These are phyloP conservation scores for Pseudomicrostroma phylloplanum DNA, from an alignment of 1,284 basidiomycete genomes.

Conservation along the genomic window DNA sequence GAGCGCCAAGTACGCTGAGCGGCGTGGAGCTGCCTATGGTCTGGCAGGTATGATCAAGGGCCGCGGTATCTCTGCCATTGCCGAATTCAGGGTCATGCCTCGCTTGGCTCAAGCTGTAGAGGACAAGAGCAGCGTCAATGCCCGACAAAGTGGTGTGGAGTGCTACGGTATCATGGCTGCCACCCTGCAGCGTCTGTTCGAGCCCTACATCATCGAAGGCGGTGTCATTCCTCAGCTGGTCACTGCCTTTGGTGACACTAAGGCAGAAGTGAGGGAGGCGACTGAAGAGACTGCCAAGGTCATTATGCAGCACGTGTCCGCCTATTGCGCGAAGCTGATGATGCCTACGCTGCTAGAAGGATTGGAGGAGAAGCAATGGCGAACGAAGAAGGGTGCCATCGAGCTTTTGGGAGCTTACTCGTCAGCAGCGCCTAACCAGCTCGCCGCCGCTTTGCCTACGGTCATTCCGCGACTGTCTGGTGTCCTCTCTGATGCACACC, in stretches of 20 bases:
- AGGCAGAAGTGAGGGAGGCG: conserved; percentile 84
- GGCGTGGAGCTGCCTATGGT: conserved; percentile 92
- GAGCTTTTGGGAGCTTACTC: conserved; percentile 99
- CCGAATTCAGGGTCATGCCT: conserved; percentile 72
- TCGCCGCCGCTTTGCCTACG: conserved; percentile 89
- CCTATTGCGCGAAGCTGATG: conserved; percentile 72
- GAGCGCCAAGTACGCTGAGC: conserved; percentile 72
- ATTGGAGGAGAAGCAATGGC: conserved; percentile 97
- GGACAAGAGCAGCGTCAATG: conserved; percentile 80
- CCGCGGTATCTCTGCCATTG: conserved; percentile 75
- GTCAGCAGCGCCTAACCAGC: conserved; percentile 90
- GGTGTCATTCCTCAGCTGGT: conserved; percentile 76
- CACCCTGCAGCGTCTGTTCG: conserved; percentile 80
- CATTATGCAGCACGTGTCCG: conserved; percentile 81
- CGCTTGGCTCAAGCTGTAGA: conserved; percentile 72
- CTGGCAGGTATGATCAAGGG: conserved; percentile 88
- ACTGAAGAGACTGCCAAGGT: conserved; percentile 85
- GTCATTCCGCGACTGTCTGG: conserved; percentile 92
- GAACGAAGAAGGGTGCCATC: conserved; percentile 95
- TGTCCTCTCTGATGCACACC: conserved; percentile 92
- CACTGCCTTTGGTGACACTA: conserved; percentile 80
- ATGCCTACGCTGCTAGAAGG: conserved; percentile 83
- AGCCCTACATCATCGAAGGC: conserved; percentile 75
- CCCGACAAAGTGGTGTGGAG: conserved; percentile 89
- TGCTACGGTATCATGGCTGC: conserved; percentile 78